A percentile compares a stretch with the other conserved stretches of the same genome.
phyloP scores from a whole-genome alignment of 2,329 filamentous ascomycete species.

The Cladobotryum protrusum region DNA sequence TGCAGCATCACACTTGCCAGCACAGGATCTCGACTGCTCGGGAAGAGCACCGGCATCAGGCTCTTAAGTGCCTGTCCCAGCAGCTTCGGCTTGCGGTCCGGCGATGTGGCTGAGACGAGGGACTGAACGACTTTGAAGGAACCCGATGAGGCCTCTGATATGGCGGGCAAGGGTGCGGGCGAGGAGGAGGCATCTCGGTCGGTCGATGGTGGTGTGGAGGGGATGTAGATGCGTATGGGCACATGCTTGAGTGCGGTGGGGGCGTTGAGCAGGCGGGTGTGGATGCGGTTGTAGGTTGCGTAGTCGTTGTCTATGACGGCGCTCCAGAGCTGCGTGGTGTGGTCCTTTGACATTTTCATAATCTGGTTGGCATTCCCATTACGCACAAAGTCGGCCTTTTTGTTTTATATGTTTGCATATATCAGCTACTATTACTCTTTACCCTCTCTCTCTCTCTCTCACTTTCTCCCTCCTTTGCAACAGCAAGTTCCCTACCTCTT shows the following conservation, averaged over 20 bases:
- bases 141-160: constrained; percentile 31
- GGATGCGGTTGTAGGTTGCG: constrained; percentile 63
- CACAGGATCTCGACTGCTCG: constrained; percentile 75
- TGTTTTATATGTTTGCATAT: no score
- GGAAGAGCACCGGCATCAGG: constrained; percentile 76
- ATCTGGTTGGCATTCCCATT: constrained; percentile 85
- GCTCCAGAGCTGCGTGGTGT: constrained; percentile 78
- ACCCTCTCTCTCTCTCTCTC: no score
- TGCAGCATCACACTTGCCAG: constrained; percentile 81
- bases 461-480: not conserved
- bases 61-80: constrained; percentile 72
- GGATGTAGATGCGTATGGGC: constrained; percentile 84
- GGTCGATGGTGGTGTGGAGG: constrained; percentile 48
- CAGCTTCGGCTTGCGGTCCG: constrained; percentile 36
- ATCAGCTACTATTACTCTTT: constrained; percentile 18
- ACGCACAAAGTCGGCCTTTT: constrained; percentile 70
- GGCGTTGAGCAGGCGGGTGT: constrained; percentile 69
- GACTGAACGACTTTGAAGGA: constrained; percentile 71
- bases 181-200: constrained; percentile 23
- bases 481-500: no score
- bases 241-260: constrained; percentile 71
- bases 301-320: constrained; percentile 75
- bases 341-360: constrained; percentile 79
- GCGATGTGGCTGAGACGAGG: constrained; percentile 50
- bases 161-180: constrained; percentile 16